These are phyloP conservation scores for Backusella tuberculispora DNA, from an alignment of 192 early-diverging fungal genomes.

Conservation along the genomic window DNA sequence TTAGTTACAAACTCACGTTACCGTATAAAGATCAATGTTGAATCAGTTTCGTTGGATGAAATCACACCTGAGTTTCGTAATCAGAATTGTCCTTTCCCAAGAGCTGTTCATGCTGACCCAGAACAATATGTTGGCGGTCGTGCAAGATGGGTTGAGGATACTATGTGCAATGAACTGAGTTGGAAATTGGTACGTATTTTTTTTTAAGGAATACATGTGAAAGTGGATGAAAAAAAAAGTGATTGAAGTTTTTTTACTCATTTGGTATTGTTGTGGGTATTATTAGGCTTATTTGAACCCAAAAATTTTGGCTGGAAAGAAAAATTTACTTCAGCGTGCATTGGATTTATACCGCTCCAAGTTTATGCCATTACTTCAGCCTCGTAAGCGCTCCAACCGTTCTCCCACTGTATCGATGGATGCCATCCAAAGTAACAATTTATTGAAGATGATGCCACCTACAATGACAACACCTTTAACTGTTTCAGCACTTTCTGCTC, in stretches of 20 bases:
- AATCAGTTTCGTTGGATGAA: slow-evolving; percentile 48
- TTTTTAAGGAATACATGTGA: not conserved
- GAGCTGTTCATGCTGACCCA: slow-evolving; percentile 36
- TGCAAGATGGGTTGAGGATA: slow-evolving; percentile 44
- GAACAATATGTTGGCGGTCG: slow-evolving; percentile 36
- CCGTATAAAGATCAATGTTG: slow-evolving; percentile 55
- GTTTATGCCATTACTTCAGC: slow-evolving; percentile 39
- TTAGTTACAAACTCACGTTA: slow-evolving; percentile 32
- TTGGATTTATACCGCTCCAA: slow-evolving; percentile 40
- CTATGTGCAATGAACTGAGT: slow-evolving; percentile 60
- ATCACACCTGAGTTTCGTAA: slow-evolving; percentile 52
- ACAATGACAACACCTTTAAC: slow-evolving; percentile 23
- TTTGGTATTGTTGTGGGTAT: not conserved
- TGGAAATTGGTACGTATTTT: slow-evolving; percentile 58
- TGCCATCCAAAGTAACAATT: not conserved
- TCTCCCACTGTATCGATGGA: slow-evolving; percentile 6
- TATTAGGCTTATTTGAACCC: slow-evolving; percentile 41
- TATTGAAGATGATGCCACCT: slow-evolving; percentile 19
- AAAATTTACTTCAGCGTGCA: slow-evolving; percentile 39
- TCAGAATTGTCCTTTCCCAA: slow-evolving; percentile 59
- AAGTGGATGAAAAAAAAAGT: not conserved
- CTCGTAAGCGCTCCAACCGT: slow-evolving; percentile 27
- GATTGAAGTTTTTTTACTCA: not conserved
- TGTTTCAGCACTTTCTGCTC: slow-evolving; percentile 30
- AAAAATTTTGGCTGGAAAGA: slow-evolving; percentile 41